A percentile compares a stretch with the other conserved stretches of the same genome.
Conservation (phyloP, 163 green algal genomes). For the Volvox carteri region DNA sequence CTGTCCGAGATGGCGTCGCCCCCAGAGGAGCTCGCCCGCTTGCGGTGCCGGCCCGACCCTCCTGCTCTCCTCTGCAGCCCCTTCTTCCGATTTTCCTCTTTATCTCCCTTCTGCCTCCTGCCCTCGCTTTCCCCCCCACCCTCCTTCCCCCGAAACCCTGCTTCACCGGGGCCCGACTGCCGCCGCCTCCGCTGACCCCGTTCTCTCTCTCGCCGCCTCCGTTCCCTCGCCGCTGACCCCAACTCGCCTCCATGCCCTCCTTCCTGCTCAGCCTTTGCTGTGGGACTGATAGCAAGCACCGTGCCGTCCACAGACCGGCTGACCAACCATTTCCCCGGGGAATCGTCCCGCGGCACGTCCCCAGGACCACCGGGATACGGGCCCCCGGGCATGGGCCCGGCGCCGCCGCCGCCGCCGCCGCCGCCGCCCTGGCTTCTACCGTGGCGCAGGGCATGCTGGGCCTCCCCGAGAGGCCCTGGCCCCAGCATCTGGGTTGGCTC, state of each 20-base stretch:
- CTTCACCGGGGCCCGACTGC: background rate
- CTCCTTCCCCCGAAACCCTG: background rate
- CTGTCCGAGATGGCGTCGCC: background rate
- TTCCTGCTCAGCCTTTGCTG: background rate
- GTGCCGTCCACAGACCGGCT: background rate
- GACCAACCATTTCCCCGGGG: slow-evolving; percentile 6
- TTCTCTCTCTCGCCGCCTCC: slow-evolving; percentile 3
- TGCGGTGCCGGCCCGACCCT: background rate
- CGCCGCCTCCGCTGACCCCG: background rate
- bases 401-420: too few relatives aligned
- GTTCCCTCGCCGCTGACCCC: background rate
- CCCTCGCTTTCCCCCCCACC: background rate
- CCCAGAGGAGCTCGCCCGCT: background rate
- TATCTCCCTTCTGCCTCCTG: background rate
- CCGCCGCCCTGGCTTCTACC: background rate
- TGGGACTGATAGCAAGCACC: slow-evolving; percentile 6
- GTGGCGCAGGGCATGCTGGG: slow-evolving; percentile 17
- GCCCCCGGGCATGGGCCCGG: background rate
- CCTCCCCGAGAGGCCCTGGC: slow-evolving; percentile 30
- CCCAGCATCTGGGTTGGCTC: slow-evolving; percentile 30
- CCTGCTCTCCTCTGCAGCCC: background rate
- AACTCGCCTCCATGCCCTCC: too few relatives aligned
- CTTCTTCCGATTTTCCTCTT: background rate
- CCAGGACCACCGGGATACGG: background rate
- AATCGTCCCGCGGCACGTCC: background rate